A percentile compares a stretch with the other conserved stretches of the same genome.
Conservation (phyloP, 23 red algal genomes). For the Gracilariopsis chorda region DNA sequence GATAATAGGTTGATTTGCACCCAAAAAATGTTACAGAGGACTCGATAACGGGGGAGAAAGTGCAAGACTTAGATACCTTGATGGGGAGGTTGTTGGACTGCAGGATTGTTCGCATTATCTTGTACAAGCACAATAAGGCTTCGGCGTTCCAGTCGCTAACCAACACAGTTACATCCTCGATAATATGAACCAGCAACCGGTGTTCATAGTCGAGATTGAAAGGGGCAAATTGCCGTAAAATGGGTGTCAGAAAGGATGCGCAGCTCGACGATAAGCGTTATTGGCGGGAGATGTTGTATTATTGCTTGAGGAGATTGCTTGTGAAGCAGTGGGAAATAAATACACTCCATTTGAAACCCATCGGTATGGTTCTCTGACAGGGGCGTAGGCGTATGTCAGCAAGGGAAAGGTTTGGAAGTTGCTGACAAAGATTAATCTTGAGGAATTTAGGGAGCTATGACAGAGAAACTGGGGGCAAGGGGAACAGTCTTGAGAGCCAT, state of each 20-base stretch:
- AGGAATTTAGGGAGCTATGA: background rate
- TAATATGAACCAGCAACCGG: background rate
- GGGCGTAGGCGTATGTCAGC: background rate
- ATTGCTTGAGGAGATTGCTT: background rate
- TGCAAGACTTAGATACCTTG: background rate
- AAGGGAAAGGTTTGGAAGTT: background rate
- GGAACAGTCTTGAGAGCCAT: background rate
- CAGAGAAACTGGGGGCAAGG: background rate
- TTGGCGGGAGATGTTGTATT: background rate
- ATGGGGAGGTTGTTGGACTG: background rate
- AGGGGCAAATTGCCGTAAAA: background rate
- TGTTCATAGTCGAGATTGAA: background rate
- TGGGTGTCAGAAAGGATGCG: background rate
- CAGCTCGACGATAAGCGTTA: background rate
- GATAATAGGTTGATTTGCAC: background rate
- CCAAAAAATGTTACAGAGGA: background rate
- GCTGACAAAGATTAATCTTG: background rate
- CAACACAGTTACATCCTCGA: background rate
- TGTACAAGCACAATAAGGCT: background rate
- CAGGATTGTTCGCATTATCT: background rate
- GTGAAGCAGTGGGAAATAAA: background rate
- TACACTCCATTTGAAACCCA: conserved; percentile 5
- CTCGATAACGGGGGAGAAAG: background rate
- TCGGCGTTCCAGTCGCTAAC: background rate
- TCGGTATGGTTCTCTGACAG: background rate